phyloP scores from a whole-genome alignment of 208 protist species.

The Trypanosoma lewisi region DNA sequence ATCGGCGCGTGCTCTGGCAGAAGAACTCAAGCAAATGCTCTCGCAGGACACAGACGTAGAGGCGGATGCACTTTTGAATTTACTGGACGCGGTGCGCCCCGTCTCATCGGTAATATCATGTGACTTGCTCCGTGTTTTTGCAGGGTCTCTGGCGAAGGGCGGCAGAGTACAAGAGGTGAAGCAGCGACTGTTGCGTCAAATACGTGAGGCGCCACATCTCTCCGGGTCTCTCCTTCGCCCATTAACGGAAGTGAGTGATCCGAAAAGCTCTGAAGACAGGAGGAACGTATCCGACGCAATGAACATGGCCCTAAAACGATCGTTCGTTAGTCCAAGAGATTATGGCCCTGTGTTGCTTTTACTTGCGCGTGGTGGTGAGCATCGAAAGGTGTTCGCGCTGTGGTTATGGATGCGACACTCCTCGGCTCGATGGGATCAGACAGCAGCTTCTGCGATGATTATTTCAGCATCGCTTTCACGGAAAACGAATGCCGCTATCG shows the following conservation, averaged over 20 bases:
- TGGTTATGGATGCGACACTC: slow-evolving; percentile 87
- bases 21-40: slow-evolving; percentile 14
- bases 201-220: slow-evolving; percentile 40
- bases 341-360: slow-evolving; percentile 52
- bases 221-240: slow-evolving; percentile 41
- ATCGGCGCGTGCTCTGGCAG: slow-evolving; percentile 8
- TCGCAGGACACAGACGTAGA: slow-evolving; percentile 6
- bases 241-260: slow-evolving; percentile 44
- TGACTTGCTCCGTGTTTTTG: slow-evolving; percentile 34
- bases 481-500: slow-evolving; percentile 52
- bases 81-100: slow-evolving; percentile 31
- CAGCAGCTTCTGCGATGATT: slow-evolving; percentile 53
- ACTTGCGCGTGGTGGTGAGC: slow-evolving; percentile 29
- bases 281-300: slow-evolving; percentile 45
- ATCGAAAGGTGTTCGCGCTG: slow-evolving; percentile 33
- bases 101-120: slow-evolving; percentile 22
- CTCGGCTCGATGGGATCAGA: slow-evolving; percentile 67
- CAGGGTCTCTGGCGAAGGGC: not conserved
- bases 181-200: slow-evolving; percentile 35
- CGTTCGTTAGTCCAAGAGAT: slow-evolving; percentile 51
- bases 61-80: slow-evolving; percentile 25
- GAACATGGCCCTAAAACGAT: slow-evolving; percentile 37
- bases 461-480: slow-evolving; percentile 38
- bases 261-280: slow-evolving; percentile 21
- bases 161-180: slow-evolving; percentile 31